These are phyloP conservation scores for Coleophoma crateriformis DNA, from an alignment of 2,329 filamentous ascomycete genomes.

Conservation along the genomic window DNA sequence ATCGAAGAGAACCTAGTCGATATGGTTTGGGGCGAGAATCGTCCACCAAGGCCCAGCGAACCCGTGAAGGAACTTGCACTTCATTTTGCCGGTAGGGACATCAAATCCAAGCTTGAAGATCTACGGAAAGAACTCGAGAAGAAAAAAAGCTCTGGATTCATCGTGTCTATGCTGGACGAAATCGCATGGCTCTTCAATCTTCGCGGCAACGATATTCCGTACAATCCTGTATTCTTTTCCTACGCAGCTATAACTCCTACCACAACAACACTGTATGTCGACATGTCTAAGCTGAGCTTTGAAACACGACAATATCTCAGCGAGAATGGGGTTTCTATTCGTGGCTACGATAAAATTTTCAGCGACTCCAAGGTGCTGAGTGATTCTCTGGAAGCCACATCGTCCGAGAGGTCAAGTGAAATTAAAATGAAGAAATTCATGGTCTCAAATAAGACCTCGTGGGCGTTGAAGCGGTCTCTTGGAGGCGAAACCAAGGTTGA, in stretches of 20 bases:
- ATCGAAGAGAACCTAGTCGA: constrained; percentile 85
- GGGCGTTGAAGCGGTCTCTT: constrained; percentile 82
- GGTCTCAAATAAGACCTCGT: constrained; percentile 84
- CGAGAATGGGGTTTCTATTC: constrained; percentile 63
- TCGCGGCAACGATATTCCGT: constrained; percentile 89
- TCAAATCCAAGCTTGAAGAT: constrained; percentile 76
- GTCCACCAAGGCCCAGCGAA: constrained; percentile 71
- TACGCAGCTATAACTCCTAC: constrained; percentile 83
- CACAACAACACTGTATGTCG: constrained; percentile 75
- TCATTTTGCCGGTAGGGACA: constrained; percentile 76
- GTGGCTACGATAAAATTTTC: constrained; percentile 80
- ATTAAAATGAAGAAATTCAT: constrained; percentile 58
- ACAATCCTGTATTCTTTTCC: constrained; percentile 97
- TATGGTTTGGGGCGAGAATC: constrained; percentile 71
- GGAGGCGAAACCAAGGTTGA: constrained; percentile 84
- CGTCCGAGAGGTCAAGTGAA: constrained; percentile 27
- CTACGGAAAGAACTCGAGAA: constrained; percentile 88
- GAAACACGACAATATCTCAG: constrained; percentile 66
- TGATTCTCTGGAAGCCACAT: constrained; percentile 31
- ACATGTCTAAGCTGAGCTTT: constrained; percentile 68
- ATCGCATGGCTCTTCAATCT: constrained; percentile 99
- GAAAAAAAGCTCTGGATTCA: constrained; percentile 80
- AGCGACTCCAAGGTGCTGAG: constrained; percentile 66
- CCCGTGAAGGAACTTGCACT: constrained; percentile 66
- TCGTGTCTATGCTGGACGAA: constrained; percentile 93